Percentiles rank a stretch among this genome's conserved stretches.
Conservation (phyloP, 1,284 basidiomycete genomes). For the Ustilago lituana region DNA sequence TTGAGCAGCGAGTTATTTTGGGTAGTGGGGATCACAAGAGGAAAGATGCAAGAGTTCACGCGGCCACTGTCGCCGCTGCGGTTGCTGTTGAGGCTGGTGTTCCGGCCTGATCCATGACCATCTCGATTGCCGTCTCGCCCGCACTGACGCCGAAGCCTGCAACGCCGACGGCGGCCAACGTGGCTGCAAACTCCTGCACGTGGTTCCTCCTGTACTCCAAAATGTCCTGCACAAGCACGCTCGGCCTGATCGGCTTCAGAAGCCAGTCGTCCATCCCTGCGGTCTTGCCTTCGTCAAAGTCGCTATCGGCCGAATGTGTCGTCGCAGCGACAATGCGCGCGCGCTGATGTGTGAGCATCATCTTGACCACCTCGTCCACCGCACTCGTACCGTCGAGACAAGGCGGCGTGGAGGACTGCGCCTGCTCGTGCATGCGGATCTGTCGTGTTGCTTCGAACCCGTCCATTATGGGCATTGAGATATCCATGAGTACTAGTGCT, state of each 20-base stretch:
- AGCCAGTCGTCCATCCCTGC: constrained; percentile 57
- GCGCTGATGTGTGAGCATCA: constrained; percentile 33
- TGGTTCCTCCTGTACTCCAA: constrained; percentile 39
- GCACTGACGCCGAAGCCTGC: constrained; percentile 23
- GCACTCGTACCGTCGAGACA: constrained; percentile 5
- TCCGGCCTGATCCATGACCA: constrained; percentile 27
- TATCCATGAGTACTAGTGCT: constrained; percentile 58
- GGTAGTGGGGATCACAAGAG: neutral
- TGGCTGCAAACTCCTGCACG: constrained; percentile 32
- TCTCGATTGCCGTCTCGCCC: constrained; percentile 30
- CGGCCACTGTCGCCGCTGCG: constrained; percentile 8
- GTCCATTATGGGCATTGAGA: constrained; percentile 61
- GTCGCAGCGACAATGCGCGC: constrained; percentile 55
- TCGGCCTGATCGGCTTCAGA: constrained; percentile 46
- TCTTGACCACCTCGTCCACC: constrained; percentile 22
- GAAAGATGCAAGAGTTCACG: constrained; percentile 1
- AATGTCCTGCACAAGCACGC: constrained; percentile 40
- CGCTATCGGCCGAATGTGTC: constrained; percentile 43
- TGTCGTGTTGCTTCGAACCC: constrained; percentile 52
- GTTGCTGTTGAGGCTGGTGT: constrained; percentile 14
- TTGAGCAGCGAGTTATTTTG: constrained; percentile 2
- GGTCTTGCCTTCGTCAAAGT: constrained; percentile 45
- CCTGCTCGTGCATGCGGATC: constrained; percentile 45
- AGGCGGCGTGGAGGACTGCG: constrained; percentile 12
- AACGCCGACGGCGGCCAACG: constrained; percentile 16